Percentiles rank a stretch among this genome's conserved stretches.
phyloP scores from a whole-genome alignment of 306 rosid species.

The Lagenaria siceraria region DNA sequence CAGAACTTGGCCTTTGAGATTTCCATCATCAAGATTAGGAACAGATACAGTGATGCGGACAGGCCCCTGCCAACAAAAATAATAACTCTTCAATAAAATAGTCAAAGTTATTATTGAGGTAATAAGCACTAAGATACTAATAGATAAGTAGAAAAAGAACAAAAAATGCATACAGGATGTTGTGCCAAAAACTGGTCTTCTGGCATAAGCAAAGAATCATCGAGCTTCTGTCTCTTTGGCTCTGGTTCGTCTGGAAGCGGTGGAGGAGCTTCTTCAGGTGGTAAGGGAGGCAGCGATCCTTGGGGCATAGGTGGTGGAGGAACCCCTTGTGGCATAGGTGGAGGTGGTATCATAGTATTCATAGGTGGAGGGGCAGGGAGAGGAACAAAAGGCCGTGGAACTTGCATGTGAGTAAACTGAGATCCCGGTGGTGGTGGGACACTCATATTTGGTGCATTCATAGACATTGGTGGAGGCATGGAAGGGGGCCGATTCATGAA shows the following conservation, averaged over 20 bases:
- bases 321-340: conserved; percentile 15
- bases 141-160: conserved; percentile 1
- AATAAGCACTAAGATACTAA: not conserved
- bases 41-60: conserved; percentile 55
- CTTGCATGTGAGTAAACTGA: conserved; percentile 47
- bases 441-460: conserved; percentile 39
- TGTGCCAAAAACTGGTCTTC: conserved; percentile 90
- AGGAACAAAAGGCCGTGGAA: conserved; percentile 49
- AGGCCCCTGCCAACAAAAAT: conserved; percentile 47
- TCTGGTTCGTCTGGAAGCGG: conserved; percentile 95
- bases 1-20: conserved; percentile 75
- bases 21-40: conserved; percentile 88
- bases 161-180: conserved; percentile 45
- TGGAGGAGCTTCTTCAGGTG: conserved; percentile 96
- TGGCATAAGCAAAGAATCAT: conserved; percentile 69
- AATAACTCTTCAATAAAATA: not conserved
- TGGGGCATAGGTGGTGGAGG: conserved; percentile 80
- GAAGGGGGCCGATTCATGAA: conserved; percentile 44
- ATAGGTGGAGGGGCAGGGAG: conserved; percentile 39
- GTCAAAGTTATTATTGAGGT: not conserved
- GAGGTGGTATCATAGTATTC: conserved; percentile 78
- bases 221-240: conserved; percentile 82
- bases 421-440: conserved; percentile 94
- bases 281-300: conserved; percentile 80
- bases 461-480: conserved; percentile 46